Base-by-base conservation (phyloP, 2,329 filamentous ascomycete species). In the Fusarium sp. region DNA sequence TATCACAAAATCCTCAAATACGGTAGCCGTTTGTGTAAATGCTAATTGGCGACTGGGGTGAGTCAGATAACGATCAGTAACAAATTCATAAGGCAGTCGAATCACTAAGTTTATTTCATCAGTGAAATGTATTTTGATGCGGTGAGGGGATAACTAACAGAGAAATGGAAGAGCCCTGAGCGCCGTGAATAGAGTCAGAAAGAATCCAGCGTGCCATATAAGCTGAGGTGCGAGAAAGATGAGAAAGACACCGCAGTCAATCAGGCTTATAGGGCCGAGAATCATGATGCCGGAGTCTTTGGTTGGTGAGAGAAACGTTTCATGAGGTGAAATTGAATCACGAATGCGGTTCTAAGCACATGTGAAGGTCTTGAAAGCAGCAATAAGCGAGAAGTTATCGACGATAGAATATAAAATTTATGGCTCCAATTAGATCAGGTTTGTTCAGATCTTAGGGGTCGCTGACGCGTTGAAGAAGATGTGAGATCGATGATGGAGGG, bases 1-100 rank as follows among this genome's bases (percentile, higher is more conserved):
- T 59, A 95, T 85, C 47, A 94, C 91, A 41, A 93, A 77, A 74
- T 94, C 91, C 76, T 95, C 91, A 74, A 94, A 95, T 2, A 87
- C 79, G 5, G 89, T 88, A n/a, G 91, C 88, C 53, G 84, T 84
- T 69, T 85, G 88, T n/a, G 90, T 86, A 69, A 94, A 94, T 3
- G 87, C 84, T 8, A 87, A 82, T 64, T 83, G 71, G 23, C 59
- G 59, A 48, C 48, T 63, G 31, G 63, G 61, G n/a, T 70, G 60
- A 41, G 71, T 74, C 43, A 75, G 67, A 64, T 76, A 77, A 18
- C 77, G 77, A 36, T 77, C 75, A n/a, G 63, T 64, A 46, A 77
- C 20, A 46, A 78, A 74, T 25, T 74, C 63, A 47, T 71, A 62
- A n/a, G 76, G 76, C 25, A 78, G 69, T 23, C 51, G 59, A 31